These are phyloP conservation scores for Hyphopichia khmerensis DNA, from an alignment of 1,139 yeast genomes.

Conservation along the genomic window DNA sequence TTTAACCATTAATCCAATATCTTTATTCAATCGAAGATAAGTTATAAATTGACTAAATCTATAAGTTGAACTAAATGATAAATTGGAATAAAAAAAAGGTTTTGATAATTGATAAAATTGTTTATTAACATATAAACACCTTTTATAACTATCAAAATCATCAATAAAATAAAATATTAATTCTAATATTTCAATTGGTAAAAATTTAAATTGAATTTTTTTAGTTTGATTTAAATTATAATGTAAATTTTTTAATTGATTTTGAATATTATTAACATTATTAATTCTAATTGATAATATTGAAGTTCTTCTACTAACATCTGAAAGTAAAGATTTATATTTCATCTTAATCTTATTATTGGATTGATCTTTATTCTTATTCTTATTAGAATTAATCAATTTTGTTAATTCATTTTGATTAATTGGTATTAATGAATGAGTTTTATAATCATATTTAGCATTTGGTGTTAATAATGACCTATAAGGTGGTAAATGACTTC, in stretches of 20 bases:
- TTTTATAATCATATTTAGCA: constrained; percentile 42
- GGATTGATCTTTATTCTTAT: background rate
- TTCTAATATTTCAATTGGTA: constrained; percentile 38
- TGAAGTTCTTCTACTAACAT: constrained; percentile 34
- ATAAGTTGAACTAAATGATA: constrained; percentile 64
- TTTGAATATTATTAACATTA: constrained; percentile 9
- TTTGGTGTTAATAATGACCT: constrained; percentile 43
- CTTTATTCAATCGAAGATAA: constrained; percentile 52
- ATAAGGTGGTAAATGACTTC: constrained; percentile 42
- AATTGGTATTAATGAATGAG: constrained; percentile 41
- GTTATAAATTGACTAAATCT: constrained; percentile 78
- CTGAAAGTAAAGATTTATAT: constrained; percentile 41
- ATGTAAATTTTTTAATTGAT: constrained; percentile 5
- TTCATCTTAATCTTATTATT: constrained; percentile 33
- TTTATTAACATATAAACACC: constrained; percentile 50
- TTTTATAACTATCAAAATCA: constrained; percentile 22
- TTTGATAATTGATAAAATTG: constrained; percentile 53
- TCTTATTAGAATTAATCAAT: constrained; percentile 4
- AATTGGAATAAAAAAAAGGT: constrained; percentile 51
- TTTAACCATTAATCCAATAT: constrained; percentile 56
- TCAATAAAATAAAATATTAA: constrained; percentile 32
- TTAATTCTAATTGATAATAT: constrained; percentile 20
- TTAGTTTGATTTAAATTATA: background rate
- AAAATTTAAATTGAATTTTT: constrained; percentile 15
- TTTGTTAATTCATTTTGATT: constrained; percentile 30